Base-by-base conservation (phyloP, 345 rosid species). In the Hibiscus trionum region DNA sequence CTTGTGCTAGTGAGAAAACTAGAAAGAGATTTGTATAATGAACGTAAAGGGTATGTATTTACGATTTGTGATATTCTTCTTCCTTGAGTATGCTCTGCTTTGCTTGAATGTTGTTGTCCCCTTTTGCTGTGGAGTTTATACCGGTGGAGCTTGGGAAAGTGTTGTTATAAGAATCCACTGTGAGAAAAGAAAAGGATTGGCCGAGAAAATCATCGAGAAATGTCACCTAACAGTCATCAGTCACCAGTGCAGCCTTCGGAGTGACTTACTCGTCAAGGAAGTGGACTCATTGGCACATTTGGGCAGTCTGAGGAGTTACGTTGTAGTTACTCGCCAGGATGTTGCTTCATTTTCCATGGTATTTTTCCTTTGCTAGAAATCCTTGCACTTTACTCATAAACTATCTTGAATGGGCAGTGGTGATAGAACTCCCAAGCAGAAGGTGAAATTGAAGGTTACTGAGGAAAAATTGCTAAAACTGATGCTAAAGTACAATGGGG, bases 1-100 rank as follows among this genome's bases (percentile, higher is more conserved):
- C 99, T 44, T 96, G 99, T 82, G 99, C 98, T 49, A 90, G 90
- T 79, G 98, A 96, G 86, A 81, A 96, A 96, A 88, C 95, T 93
- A 66, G 96, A 96, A 84, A 91, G 94, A 75, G 99, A 93, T 75
- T 86, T 96, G 82, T 96, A 93, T 78, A 96, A 87, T 75, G 99
- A 93, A 81, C 93, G 99, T 58, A 96, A 86, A 88, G 91, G 73
- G 98, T 95, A 86, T 83, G 91, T 77, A 53, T 37, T n/a, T 24
- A 39, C 27, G 49, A 58, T 73, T 74, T 21, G 24, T 21, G 24
- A 21, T 57, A 42, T 77, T 42, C 66, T 74, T 66, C 26, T 21
- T 21, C 24, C 24, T 21, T 21, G 24, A 21, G 24, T 21, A 21
- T 21, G 24, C 24, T 21, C 24, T 21, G 24, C 24, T 21, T 0